A percentile compares a stretch with the other conserved stretches of the same genome.
These are phyloP conservation scores for Trichoderma pleuroti DNA, from an alignment of 2,329 filamentous ascomycete genomes.

Conservation along the genomic window DNA sequence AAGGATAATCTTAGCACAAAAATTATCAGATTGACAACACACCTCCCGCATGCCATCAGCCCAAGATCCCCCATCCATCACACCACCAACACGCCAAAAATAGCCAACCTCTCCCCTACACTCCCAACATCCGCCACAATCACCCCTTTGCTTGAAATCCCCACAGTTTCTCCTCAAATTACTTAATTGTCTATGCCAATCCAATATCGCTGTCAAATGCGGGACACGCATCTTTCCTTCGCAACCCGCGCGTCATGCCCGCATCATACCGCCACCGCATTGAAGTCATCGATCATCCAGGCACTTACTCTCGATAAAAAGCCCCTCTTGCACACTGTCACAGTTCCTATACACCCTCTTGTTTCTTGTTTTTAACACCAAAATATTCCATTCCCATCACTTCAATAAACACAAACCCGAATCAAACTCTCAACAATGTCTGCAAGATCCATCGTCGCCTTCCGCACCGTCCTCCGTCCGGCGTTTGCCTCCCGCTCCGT, in stretches of 20 bases:
- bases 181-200: background rate
- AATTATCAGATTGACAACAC: background rate
- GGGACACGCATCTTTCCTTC: background rate
- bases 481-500: conserved; percentile 4
- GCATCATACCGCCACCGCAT: conserved; percentile 8
- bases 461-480: conserved; percentile 13
- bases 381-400: background rate
- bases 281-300: conserved; percentile 9
- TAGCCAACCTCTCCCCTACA: background rate
- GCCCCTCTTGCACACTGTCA: background rate
- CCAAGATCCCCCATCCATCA: background rate
- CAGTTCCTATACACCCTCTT: background rate
- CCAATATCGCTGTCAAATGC: background rate
- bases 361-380: background rate
- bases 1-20: background rate
- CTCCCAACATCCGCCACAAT: background rate
- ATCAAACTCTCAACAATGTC: background rate
- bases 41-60: background rate
- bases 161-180: background rate
- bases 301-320: background rate
- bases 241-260: conserved; percentile 12
- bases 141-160: background rate
- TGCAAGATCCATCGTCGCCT: background rate
- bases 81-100: conserved; percentile 1
- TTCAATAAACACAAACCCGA: background rate